Conservation (phyloP, 1,284 basidiomycete genomes). For the Melampsora larici-populina region DNA sequence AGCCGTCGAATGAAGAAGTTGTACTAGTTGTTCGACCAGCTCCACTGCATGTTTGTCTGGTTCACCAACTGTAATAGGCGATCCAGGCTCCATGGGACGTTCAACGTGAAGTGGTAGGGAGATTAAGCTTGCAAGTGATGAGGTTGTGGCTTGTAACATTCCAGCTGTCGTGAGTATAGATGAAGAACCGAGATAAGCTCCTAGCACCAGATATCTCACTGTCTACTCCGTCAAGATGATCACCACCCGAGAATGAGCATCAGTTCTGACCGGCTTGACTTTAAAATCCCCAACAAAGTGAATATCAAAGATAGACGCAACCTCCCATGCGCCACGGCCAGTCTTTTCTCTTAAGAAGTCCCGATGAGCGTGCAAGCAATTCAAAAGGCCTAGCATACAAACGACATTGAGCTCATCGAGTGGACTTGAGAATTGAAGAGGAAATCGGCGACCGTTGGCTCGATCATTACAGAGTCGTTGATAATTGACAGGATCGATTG, state of each 20-base stretch:
- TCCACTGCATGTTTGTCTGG: conserved; percentile 11
- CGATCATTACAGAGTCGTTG: neutral
- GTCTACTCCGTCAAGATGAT: conserved; percentile 17
- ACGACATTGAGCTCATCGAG: conserved; percentile 36
- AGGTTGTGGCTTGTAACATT: conserved; percentile 32
- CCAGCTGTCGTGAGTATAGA: conserved; percentile 20
- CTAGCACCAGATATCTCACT: conserved; percentile 28
- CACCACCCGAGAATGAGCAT: too few relatives aligned
- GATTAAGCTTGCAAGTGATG: conserved; percentile 15
- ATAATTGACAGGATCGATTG: neutral
- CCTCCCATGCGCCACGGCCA: conserved; percentile 35
- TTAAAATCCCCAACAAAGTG: neutral
- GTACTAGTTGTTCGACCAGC: conserved; percentile 18
- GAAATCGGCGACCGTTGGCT: conserved; percentile 14
- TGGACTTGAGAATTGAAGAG: conserved; percentile 36
- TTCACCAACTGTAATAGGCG: conserved; percentile 23
- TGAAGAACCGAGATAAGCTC: conserved; percentile 17
- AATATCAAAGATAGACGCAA: conserved; percentile 5
- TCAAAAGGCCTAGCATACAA: conserved; percentile 16
- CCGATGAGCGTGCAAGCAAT: conserved; percentile 26
- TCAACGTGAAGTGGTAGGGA: conserved; percentile 35
- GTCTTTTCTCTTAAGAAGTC: conserved; percentile 23
- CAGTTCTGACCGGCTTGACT: neutral
- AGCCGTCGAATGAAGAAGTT: conserved; percentile 22
- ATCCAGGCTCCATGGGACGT: conserved; percentile 22